Percentiles rank a stretch among this genome's conserved stretches.
Evolutionary conservation across 257 asterid species (phyloP).

Genomic region (Ehretia macrophylla): DNA sequence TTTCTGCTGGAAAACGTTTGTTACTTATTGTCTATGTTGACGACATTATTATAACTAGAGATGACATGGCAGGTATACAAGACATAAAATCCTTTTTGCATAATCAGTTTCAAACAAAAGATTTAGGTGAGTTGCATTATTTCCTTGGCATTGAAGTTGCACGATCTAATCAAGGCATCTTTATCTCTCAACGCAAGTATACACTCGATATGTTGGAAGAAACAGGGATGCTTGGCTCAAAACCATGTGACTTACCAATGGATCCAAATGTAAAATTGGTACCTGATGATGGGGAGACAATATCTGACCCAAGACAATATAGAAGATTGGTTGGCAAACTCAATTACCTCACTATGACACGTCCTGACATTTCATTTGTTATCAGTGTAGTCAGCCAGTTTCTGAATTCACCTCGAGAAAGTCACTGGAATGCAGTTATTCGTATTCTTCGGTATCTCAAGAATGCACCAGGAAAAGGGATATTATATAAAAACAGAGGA

Average conservation of each 20-base stretch:
- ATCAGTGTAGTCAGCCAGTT: too few species aligned
- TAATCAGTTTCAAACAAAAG: slow-evolving; percentile 7
- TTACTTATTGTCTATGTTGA: too few species aligned
- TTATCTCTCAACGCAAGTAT: not conserved
- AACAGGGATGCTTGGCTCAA: not conserved
- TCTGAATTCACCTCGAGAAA: too few species aligned
- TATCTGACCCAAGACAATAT: not conserved
- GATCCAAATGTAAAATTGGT: slow-evolving; percentile 4
- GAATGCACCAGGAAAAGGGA: too few species aligned
- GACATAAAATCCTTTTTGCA: not conserved
- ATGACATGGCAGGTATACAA: not conserved
- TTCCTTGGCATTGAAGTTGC: slow-evolving; percentile 14
- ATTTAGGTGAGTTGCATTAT: not conserved
- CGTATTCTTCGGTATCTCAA: too few species aligned
- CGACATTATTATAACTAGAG: too few species aligned
- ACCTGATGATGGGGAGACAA: not conserved
- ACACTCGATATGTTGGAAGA: too few species aligned
- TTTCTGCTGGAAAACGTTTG: too few species aligned
- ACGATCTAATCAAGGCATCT: not conserved
- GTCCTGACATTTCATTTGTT: too few species aligned
- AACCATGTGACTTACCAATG: not conserved
- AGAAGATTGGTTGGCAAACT: not conserved
- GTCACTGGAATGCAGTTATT: not conserved
- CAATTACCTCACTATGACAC: not conserved
- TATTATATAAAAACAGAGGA: too few species aligned